These are phyloP conservation scores for Aeschynomene evenia DNA, from an alignment of 306 rosid species.

Conservation along the genomic window DNA sequence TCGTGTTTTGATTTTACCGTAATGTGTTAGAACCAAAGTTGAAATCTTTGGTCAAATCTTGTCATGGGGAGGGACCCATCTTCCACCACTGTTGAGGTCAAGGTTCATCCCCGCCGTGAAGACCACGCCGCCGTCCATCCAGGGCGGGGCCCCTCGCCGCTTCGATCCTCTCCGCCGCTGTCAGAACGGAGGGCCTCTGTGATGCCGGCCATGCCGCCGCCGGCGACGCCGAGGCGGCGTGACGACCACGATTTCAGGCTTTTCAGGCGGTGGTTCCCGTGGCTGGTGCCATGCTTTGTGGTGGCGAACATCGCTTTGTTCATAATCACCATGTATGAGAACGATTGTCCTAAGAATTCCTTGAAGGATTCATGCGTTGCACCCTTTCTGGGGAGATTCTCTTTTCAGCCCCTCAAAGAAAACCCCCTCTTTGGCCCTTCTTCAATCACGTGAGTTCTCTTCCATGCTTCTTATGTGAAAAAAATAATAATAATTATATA, in stretches of 20 bases:
- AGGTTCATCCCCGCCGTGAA: constrained; percentile 41
- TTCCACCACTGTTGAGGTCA: constrained; percentile 41
- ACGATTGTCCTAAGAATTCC: constrained; percentile 61
- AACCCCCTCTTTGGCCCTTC: constrained; percentile 89
- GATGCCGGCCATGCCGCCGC: background rate
- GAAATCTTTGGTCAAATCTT: constrained; percentile 20
- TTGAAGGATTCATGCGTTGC: constrained; percentile 40
- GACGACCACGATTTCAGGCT: constrained; percentile 34
- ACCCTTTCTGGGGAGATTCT: constrained; percentile 66
- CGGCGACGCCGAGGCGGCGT: background rate
- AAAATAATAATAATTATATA: background rate
- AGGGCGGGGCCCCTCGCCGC: constrained; percentile 24
- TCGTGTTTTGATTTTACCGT: background rate
- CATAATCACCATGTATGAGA: constrained; percentile 54
- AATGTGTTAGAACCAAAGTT: constrained; percentile 28
- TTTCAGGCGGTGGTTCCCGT: constrained; percentile 60
- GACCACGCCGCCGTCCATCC: constrained; percentile 29
- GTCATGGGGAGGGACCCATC: constrained; percentile 47
- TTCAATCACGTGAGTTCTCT: constrained; percentile 54
- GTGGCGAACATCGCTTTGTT: constrained; percentile 52
- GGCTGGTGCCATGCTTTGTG: constrained; percentile 77
- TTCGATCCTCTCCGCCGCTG: constrained; percentile 14
- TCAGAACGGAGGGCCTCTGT: background rate
- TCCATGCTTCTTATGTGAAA: background rate
- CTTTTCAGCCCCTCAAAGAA: constrained; percentile 77